phyloP scores from a whole-genome alignment of 2,329 filamentous ascomycete species.

The Fusarium poae region DNA sequence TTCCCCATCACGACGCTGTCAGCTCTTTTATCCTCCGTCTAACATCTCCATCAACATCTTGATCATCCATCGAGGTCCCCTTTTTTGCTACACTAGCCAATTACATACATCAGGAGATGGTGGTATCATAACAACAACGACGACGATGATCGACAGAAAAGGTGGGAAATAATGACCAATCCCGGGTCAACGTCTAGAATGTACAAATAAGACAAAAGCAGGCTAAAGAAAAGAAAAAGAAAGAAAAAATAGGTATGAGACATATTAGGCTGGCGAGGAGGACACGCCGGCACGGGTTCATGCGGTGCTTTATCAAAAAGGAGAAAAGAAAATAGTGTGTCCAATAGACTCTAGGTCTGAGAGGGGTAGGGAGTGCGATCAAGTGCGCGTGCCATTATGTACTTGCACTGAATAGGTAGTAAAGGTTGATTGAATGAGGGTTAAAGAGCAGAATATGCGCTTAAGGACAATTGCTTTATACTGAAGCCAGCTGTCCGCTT shows the following conservation, averaged over 20 bases:
- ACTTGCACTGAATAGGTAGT: conserved; percentile 34
- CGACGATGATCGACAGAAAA: conserved; percentile 43
- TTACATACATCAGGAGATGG: conserved; percentile 52
- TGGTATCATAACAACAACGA: conserved; percentile 51
- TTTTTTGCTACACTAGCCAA: conserved; percentile 46
- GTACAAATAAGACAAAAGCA: conserved; percentile 49
- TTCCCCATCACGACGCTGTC: conserved; percentile 22
- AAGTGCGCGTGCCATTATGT: conserved; percentile 32
- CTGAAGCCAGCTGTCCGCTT: conserved; percentile 15
- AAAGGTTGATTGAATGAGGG: conserved; percentile 23
- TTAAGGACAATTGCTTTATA: conserved; percentile 12
- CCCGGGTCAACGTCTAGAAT: conserved; percentile 54
- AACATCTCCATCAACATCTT: conserved; percentile 34
- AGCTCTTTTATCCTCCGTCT: conserved; percentile 26
- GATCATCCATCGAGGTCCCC: conserved; percentile 29
- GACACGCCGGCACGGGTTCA: conserved; percentile 49
- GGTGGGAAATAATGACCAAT: conserved; percentile 46
- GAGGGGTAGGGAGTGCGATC: conserved; percentile 35
- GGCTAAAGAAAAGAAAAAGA: conserved; percentile 20
- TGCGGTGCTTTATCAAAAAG: conserved; percentile 44
- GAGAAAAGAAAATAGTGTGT: conserved; percentile 36
- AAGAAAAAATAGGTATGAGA: conserved; percentile 48
- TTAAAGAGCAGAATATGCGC: conserved; percentile 34
- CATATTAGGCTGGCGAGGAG: conserved; percentile 52
- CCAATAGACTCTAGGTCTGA: conserved; percentile 34